Conservation (phyloP, 371 early-diverging fungal species). For the Syncephalastrum monosporum region DNA sequence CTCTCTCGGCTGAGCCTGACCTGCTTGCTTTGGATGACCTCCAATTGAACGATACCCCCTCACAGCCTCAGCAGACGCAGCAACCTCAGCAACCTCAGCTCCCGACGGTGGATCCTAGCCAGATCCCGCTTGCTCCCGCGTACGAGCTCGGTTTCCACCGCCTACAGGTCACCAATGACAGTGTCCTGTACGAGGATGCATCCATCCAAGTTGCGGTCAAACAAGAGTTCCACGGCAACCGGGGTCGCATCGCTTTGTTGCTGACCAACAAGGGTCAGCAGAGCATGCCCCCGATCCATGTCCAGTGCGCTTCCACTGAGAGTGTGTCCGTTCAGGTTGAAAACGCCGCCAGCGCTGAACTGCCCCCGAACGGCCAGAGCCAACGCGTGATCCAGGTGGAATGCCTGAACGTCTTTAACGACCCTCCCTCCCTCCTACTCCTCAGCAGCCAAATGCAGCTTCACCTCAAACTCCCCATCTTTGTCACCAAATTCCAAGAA, state of each 20-base stretch:
- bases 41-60: slow-evolving; percentile 12
- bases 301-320: slow-evolving; percentile 2
- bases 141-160: slow-evolving; percentile 62
- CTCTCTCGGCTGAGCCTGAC: slow-evolving; percentile 23
- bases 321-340: slow-evolving; percentile 1
- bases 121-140: slow-evolving; percentile 46
- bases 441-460: slow-evolving; percentile 57
- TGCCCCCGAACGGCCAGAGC: slow-evolving; percentile 57
- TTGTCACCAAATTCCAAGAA: slow-evolving; percentile 83
- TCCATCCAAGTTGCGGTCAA: slow-evolving; percentile 87
- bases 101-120: slow-evolving; percentile 14
- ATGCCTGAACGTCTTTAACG: slow-evolving; percentile 58
- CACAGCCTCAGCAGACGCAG: slow-evolving; percentile 1
- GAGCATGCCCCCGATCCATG: slow-evolving; percentile 11
- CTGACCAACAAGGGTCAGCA: slow-evolving; percentile 79
- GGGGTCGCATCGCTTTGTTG: slow-evolving; percentile 85
- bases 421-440: slow-evolving; percentile 65
- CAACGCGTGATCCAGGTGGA: slow-evolving; percentile 76
- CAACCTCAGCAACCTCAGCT: slow-evolving; percentile 1
- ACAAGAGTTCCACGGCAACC: slow-evolving; percentile 82
- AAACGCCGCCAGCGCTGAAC: not conserved
- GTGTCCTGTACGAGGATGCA: slow-evolving; percentile 87
- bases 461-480: slow-evolving; percentile 75
- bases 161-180: slow-evolving; percentile 68
- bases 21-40: slow-evolving; percentile 38